These are phyloP conservation scores for Yamadazyma insecticola DNA, from an alignment of 805 yeast genomes.

Conservation along the genomic window DNA sequence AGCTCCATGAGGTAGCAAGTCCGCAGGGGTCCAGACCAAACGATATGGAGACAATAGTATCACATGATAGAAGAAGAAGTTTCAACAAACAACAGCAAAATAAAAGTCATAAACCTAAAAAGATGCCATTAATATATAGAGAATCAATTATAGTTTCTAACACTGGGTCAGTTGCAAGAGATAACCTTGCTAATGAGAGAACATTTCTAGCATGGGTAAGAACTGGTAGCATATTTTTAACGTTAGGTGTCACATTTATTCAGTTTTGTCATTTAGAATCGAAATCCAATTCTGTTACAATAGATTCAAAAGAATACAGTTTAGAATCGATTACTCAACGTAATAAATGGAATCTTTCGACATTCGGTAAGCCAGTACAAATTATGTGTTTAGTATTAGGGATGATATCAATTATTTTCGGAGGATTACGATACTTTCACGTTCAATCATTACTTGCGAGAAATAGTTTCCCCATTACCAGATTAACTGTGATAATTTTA, in stretches of 20 bases:
- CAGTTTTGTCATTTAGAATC: constrained; percentile 19
- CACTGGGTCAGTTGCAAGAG: constrained; percentile 33
- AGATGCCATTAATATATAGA: not conserved
- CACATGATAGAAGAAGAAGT: not conserved
- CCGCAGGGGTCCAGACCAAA: constrained; percentile 2
- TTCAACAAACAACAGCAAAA: too few species aligned
- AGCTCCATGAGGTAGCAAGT: constrained; percentile 4
- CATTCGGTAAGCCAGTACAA: constrained; percentile 15
- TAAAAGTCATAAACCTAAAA: too few species aligned
- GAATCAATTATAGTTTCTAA: constrained; percentile 17
- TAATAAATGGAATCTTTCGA: not conserved
- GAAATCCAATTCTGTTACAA: constrained; percentile 7
- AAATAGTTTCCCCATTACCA: constrained; percentile 20
- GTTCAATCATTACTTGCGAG: constrained; percentile 19
- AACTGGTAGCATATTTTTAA: constrained; percentile 18
- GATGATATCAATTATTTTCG: constrained; percentile 16
- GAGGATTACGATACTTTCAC: constrained; percentile 19
- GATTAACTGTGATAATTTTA: constrained; percentile 15
- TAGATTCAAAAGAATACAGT: constrained; percentile 4
- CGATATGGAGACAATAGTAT: constrained; percentile 7
- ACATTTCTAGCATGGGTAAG: constrained; percentile 29
- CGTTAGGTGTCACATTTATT: constrained; percentile 17
- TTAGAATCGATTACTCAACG: not conserved
- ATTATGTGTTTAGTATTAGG: constrained; percentile 14
- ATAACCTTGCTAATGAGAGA: constrained; percentile 34